These are phyloP conservation scores for Grigorovia jiainica DNA, from an alignment of 805 yeast genomes.

Conservation along the genomic window DNA sequence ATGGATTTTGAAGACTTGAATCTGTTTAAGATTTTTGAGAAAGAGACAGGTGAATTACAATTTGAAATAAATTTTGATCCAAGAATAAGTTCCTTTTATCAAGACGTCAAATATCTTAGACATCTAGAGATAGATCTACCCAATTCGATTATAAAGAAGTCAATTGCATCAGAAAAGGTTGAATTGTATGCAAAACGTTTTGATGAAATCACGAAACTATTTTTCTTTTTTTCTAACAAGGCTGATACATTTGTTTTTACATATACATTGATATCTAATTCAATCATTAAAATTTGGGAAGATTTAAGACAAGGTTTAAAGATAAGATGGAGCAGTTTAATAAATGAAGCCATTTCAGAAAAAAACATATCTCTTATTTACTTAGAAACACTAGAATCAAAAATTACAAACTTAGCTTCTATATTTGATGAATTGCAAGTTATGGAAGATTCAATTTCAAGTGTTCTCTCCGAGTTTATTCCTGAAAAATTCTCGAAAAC, in stretches of 20 bases:
- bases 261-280: neutral
- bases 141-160: neutral
- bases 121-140: neutral
- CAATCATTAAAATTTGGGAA: neutral
- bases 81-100: slow-evolving; percentile 33
- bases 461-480: neutral
- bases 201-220: neutral
- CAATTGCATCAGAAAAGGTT: neutral
- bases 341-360: no score
- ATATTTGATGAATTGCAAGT: no score
- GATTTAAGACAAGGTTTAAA: no score
- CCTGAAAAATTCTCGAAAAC: neutral
- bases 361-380: no score
- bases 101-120: slow-evolving; percentile 44
- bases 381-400: no score
- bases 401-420: no score
- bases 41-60: slow-evolving; percentile 18
- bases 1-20: slow-evolving; percentile 23
- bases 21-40: slow-evolving; percentile 32
- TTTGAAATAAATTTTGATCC: slow-evolving; percentile 45
- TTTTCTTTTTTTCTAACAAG: neutral
- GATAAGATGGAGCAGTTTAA: no score
- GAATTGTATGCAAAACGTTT: neutral
- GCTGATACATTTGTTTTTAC: neutral
- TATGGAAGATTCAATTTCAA: neutral